Percentiles rank a stretch among this genome's conserved stretches.
Conservation (phyloP, 345 rosid species). For the Populus euphratica region DNA sequence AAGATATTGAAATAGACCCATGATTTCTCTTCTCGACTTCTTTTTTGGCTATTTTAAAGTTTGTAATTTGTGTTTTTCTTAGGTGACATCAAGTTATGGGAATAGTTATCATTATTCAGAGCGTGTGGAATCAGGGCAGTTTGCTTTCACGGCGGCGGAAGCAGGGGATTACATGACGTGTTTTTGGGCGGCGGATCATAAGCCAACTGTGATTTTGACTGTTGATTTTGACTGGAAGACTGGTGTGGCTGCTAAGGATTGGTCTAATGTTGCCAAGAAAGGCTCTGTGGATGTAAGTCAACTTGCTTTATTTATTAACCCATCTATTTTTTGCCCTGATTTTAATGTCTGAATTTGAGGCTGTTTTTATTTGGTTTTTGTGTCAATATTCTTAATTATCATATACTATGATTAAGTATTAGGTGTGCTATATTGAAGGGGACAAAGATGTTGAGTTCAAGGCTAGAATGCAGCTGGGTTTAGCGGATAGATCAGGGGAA, state of each 20-base stretch:
- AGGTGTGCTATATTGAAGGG: no score
- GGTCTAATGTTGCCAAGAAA: conserved; percentile 87
- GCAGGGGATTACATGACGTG: conserved; percentile 81
- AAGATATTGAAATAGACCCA: no score
- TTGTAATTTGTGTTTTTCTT: not conserved
- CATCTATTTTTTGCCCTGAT: not conserved
- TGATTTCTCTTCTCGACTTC: not conserved
- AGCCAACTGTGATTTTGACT: conserved; percentile 47
- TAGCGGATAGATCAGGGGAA: no score
- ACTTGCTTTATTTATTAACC: not conserved
- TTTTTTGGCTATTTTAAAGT: no score
- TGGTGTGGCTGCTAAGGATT: conserved; percentile 75
- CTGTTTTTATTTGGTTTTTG: not conserved
- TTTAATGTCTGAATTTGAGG: not conserved
- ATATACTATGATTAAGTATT: no score
- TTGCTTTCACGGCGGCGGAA: conserved; percentile 81
- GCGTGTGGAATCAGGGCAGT: conserved; percentile 67
- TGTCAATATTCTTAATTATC: no score
- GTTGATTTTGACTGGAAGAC: conserved; percentile 87
- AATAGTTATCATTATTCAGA: conserved; percentile 65
- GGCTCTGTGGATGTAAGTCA: conserved; percentile 76
- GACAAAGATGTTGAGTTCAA: no score
- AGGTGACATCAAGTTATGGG: conserved; percentile 86
- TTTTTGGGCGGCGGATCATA: conserved; percentile 64
- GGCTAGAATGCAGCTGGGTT: no score